Conservation (phyloP, 768 basidiomycete genomes). For the Harrya chromipes region DNA sequence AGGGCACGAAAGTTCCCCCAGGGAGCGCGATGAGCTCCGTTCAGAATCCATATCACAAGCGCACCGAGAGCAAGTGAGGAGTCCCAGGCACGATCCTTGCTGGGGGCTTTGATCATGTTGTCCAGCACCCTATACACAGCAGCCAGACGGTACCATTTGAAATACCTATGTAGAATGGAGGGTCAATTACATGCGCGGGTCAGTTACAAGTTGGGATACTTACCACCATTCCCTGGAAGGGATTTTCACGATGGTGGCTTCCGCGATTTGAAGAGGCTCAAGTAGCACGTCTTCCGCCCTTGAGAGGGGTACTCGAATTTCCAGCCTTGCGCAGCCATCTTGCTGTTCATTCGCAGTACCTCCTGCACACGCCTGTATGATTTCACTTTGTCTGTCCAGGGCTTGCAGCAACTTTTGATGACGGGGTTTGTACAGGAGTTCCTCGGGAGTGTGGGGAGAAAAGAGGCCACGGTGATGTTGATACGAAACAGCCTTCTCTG, state of each 20-base stretch:
- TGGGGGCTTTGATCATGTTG: not conserved
- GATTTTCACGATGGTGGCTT: not conserved
- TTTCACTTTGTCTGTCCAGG: not conserved
- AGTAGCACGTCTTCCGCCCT: not conserved
- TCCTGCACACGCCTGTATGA: not conserved
- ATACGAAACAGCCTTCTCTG: slow-evolving; percentile 7
- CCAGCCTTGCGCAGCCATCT: slow-evolving; percentile 2
- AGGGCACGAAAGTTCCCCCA: no score
- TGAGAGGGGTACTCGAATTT: not conserved
- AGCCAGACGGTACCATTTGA: slow-evolving; percentile 6
- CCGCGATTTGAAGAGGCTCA: not conserved
- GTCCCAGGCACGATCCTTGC: not conserved
- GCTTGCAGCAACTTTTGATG: not conserved
- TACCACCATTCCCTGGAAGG: not conserved
- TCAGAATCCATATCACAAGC: not conserved
- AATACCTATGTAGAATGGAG: not conserved
- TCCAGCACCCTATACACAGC: not conserved
- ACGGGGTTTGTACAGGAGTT: not conserved
- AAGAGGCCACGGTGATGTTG: slow-evolving; percentile 2
- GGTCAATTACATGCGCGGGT: no score
- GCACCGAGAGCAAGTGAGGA: not conserved
- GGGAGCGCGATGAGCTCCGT: not conserved
- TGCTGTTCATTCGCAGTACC: not conserved
- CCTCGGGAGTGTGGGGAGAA: not conserved
- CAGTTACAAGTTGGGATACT: not conserved